phyloP scores from a whole-genome alignment of 768 basidiomycete genomes.

The Termitomyces sp. region DNA sequence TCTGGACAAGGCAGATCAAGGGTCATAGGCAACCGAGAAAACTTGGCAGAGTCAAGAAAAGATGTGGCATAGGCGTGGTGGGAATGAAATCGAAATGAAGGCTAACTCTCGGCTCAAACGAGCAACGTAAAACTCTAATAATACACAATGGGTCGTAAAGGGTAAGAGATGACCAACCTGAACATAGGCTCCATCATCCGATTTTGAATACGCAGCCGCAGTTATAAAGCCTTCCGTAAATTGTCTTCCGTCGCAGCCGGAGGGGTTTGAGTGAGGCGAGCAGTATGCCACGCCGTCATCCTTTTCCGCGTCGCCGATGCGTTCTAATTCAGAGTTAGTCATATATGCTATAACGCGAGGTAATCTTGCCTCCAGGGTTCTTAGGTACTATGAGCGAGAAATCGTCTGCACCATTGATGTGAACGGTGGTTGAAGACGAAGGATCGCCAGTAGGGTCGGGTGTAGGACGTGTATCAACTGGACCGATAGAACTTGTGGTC shows the following conservation, averaged over 20 bases:
- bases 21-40: background rate
- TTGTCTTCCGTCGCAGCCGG: conserved; percentile 6
- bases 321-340: conserved; percentile 4
- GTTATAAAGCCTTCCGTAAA: conserved; percentile 16
- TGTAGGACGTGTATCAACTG: conserved; percentile 13
- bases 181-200: conserved; percentile 16
- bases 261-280: conserved; percentile 3
- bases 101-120: background rate
- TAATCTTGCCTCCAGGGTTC: conserved; percentile 7
- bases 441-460: conserved; percentile 19
- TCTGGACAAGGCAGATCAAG: background rate
- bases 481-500: background rate
- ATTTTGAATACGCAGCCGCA: conserved; percentile 12
- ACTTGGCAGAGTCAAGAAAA: background rate
- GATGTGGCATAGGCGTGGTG: background rate
- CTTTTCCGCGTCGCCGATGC: conserved; percentile 17
- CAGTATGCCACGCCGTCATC: conserved; percentile 16
- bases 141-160: background rate
- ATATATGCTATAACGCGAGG: background rate
- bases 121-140: background rate
- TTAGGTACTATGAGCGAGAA: conserved; percentile 18
- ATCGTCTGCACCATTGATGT: conserved; percentile 12
- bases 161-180: conserved; percentile 10
- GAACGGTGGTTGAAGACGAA: conserved; percentile 17
- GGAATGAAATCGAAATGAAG: background rate